Base-by-base conservation (phyloP, 225 moss, liverwort and hornwort species). In the Lunularia cruciata region DNA sequence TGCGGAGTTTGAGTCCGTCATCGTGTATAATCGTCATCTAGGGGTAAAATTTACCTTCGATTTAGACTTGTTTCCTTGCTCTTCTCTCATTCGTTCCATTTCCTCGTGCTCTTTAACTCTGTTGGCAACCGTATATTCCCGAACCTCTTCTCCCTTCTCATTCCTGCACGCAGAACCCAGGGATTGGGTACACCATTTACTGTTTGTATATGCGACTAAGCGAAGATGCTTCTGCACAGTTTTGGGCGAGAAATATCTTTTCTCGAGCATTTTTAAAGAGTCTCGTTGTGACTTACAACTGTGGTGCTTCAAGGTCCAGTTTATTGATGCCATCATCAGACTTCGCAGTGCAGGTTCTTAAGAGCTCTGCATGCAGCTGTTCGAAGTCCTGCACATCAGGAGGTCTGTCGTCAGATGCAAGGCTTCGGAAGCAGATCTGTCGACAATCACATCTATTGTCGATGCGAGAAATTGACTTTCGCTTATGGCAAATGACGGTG, bases 81-180 rank as follows among this genome's bases (percentile, higher is more conserved):
- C 72, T 33, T 74, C 78, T 63, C 81, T 79, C 51, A 85, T 63
- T 32, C 86, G 79, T 48, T 68, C 69, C 70, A 98, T 83, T 72
- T 98, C 96, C n/a, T 82, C 78, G 59, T 91, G 71, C 69, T 98
- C 96, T 22, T 84, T 83, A 30, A 91, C 68, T 73, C 93, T 84
- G 35, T 90, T 93, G 31, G 83, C 86, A 26, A 80, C 73, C 35
- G 83, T 89, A 37, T 93, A 98, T 2, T 68, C 73, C 20, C 91
- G 87, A 34, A 77, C 38, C 0, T 19, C 39, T 45, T 93, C 85
- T 22, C 89, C 93, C 27, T 86, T 85, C 23, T 86, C 81, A 15
- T 81, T 83, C 63, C 69, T 80, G 65, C 53, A 23, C 45, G 37
- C 33, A 48, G n/a, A n/a, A n/a, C n/a, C n/a, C n/a, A n/a, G n/a